Evolutionary conservation across 345 rosid species (phyloP), one percentile per base, ranked within the genome.

Genomic region (Anacardium occidentale): DNA sequence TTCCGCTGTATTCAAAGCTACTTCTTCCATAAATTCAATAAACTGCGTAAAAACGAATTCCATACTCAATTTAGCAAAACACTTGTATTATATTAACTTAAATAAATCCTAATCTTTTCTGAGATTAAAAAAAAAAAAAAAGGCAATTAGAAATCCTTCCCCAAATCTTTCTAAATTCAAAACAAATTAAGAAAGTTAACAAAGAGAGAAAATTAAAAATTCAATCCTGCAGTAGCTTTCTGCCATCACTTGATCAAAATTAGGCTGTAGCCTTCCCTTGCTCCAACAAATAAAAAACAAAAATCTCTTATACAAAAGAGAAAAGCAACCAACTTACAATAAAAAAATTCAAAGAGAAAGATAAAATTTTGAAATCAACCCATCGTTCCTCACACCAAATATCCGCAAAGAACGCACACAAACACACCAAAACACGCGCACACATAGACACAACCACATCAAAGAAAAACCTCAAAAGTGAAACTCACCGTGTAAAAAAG

Each of bases 401-500:
- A 13, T 40, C 53, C 40, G 18, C 32, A 22, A 25, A 56, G 20
- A 32, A 37, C 11, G 5, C 25, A 64, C 10, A 64, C 0, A 64
- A 50, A 47, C 69, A 47, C 55, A 6, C 50, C 37, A 2, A 68
- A 4, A 68, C 1, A 29, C 17, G 13, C 42, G 8, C 44, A 67
- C 20, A 68, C 3, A 67, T 12, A 68, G 18, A 21, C 63, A 56
- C 24, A 40, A 8, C 52, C 20, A 32, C 7, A 66, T 10, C 2
- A 22, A 69, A 18, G 26, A 1, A 4, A 21, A 58, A 37, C 21
- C 18, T 21, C 63, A 22, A 71, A 63, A 55, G 44, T 67, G 15
- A 7, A 11, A n/a, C 73, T 80, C 85, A 95, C 98, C 87, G 58
- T 92, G 90, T 53, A 95, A 78, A 77, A 74, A 84, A 71, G 96